phyloP scores from a whole-genome alignment of 345 rosid genomes.

The Eucalyptus leucophloia region DNA sequence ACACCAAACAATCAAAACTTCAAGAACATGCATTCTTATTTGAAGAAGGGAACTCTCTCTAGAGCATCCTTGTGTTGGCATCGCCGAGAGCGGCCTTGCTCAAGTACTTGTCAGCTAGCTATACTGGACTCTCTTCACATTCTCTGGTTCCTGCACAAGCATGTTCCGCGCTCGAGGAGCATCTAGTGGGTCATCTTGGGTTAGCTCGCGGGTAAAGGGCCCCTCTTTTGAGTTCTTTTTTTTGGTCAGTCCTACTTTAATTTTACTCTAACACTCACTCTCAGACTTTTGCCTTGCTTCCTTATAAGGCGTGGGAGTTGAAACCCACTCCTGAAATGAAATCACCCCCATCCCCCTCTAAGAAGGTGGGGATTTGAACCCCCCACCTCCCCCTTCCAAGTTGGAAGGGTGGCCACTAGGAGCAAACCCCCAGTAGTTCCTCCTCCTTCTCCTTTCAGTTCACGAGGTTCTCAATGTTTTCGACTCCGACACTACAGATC shows the following conservation, averaged over 20 bases:
- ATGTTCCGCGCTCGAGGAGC: conserved; percentile 6
- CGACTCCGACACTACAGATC: conserved; percentile 1
- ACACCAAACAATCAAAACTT: not conserved
- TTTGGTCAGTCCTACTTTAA: no score
- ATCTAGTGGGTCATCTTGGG: conserved; percentile 5
- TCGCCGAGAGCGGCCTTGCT: conserved; percentile 4
- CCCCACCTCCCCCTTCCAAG: no score
- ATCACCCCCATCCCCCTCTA: no score
- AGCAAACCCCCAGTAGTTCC: no score
- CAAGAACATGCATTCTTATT: not conserved
- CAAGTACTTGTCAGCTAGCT: conserved; percentile 5
- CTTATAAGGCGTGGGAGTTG: no score
- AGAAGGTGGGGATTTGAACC: no score
- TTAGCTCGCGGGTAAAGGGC: conserved; percentile 1
- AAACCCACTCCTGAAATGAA: no score
- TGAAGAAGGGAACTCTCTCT: not conserved
- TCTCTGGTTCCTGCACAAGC: conserved; percentile 7
- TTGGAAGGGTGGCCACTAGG: no score
- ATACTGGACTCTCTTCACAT: conserved; percentile 7
- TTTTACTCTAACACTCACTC: no score
- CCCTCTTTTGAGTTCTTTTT: conserved; percentile 11
- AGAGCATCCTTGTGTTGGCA: conserved; percentile 3
- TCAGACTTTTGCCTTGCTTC: no score
- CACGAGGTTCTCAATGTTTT: not conserved
- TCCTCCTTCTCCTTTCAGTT: conserved; percentile 9